These are phyloP conservation scores for Sungouiozyma ichnusensis DNA, from an alignment of 805 yeast genomes.

Conservation along the genomic window DNA sequence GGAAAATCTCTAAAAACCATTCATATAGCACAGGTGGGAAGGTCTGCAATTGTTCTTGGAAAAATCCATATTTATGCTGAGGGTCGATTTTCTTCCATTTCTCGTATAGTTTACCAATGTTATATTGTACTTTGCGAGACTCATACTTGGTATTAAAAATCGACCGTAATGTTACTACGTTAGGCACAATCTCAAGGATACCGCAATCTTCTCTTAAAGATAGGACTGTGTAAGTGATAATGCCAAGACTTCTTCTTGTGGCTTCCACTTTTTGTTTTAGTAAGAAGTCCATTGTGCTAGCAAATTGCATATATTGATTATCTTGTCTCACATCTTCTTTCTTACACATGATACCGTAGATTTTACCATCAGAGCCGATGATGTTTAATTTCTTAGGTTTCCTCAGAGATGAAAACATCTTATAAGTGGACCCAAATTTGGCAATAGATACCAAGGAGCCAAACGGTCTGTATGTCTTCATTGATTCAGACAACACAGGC, in stretches of 20 bases:
- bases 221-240: constrained; percentile 77
- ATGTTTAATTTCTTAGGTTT: constrained; percentile 71
- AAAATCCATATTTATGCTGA: constrained; percentile 6
- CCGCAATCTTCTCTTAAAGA: constrained; percentile 84
- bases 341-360: constrained; percentile 71
- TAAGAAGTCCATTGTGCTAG: constrained; percentile 73
- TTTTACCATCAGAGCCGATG: constrained; percentile 67
- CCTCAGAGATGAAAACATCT: constrained; percentile 71
- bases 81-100: constrained; percentile 20
- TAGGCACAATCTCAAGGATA: constrained; percentile 79
- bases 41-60: constrained; percentile 19
- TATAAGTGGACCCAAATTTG: constrained; percentile 56
- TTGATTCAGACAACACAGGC: constrained; percentile 39
- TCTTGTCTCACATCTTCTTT: constrained; percentile 92
- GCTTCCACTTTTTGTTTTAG: constrained; percentile 60
- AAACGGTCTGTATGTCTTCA: constrained; percentile 37
- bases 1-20: constrained; percentile 83
- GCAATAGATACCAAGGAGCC: constrained; percentile 44
- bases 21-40: constrained; percentile 66
- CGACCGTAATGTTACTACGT: constrained; percentile 60
- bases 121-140: constrained; percentile 30
- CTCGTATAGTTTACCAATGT: constrained; percentile 17
- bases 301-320: constrained; percentile 83
- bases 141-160: constrained; percentile 40
- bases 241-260: constrained; percentile 55